Percentiles rank a stretch among this genome's conserved stretches.
These are phyloP conservation scores for Populus hybrid DNA, from an alignment of 441 rosid genomes.

Conservation along the genomic window DNA sequence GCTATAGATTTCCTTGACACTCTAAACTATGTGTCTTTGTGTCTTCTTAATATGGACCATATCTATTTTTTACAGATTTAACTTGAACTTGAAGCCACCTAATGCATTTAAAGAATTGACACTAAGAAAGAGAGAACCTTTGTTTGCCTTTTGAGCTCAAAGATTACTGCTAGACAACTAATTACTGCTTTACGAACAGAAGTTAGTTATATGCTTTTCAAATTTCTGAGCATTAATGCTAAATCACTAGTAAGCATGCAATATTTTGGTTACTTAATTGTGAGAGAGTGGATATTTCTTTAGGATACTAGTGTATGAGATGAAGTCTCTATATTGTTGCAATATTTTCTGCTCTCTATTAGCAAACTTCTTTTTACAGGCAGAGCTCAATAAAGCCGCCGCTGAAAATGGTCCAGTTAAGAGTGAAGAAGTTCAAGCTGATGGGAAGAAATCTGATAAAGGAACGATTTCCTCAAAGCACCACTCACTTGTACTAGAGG, in stretches of 20 bases:
- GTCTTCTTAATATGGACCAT: neutral
- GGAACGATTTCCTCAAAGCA: slow-evolving; percentile 48
- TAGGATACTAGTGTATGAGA: neutral
- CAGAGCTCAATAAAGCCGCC: slow-evolving; percentile 61
- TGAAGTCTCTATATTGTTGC: neutral
- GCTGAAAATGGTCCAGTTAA: slow-evolving; percentile 41
- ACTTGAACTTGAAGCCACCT: neutral
- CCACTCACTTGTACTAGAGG: slow-evolving; percentile 74
- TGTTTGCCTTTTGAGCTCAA: neutral
- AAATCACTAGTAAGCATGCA: neutral
- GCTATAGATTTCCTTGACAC: neutral
- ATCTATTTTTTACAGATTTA: neutral
- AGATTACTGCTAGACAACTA: neutral
- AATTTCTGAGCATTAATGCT: neutral
- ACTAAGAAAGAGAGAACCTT: neutral
- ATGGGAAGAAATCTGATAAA: slow-evolving; percentile 31
- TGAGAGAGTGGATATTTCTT: neutral
- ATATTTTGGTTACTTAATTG: neutral
- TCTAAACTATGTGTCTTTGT: neutral
- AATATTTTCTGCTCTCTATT: neutral
- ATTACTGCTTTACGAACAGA: neutral
- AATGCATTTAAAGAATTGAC: neutral
- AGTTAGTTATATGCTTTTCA: neutral
- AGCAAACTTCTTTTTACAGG: slow-evolving; percentile 42
- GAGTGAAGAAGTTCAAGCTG: slow-evolving; percentile 34